Conservation (phyloP, 768 basidiomycete species). For the Cystofilobasidium ferigula region DNA sequence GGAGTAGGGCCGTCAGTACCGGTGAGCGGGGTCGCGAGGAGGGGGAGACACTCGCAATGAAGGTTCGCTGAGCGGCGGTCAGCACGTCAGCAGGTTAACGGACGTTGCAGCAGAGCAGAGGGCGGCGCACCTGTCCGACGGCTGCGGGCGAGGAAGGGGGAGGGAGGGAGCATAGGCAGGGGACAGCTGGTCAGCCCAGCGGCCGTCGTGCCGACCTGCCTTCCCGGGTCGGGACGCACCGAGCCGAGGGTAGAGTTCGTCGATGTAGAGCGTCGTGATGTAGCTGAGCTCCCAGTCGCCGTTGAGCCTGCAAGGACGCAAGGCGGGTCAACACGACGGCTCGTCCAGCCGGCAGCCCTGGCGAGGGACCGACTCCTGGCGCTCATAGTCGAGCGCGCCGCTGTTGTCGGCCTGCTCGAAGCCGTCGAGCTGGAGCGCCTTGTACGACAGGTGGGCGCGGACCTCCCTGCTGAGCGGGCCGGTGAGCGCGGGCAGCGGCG, state of each 20-base stretch:
- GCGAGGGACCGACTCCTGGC: neutral
- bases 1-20: neutral
- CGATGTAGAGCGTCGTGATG: slow-evolving; percentile 2
- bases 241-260: neutral
- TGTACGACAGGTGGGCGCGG: neutral
- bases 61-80: neutral
- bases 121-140: neutral
- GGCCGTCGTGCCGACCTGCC: too few relatives aligned
- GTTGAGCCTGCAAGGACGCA: neutral
- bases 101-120: neutral
- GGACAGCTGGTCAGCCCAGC: neutral
- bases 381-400: neutral
- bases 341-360: too few relatives aligned
- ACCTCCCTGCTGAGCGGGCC: neutral
- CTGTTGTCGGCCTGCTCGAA: neutral
- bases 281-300: slow-evolving; percentile 9
- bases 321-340: too few relatives aligned
- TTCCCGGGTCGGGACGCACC: neutral
- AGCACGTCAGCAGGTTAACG: neutral
- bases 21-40: neutral
- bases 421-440: neutral
- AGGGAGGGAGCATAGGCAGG: neutral
- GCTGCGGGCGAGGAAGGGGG: neutral
- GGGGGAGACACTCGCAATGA: neutral
- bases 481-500: neutral